A percentile compares a stretch with the other conserved stretches of the same genome.
Evolutionary conservation across 192 early-diverging fungal species (phyloP).

Genomic region (Neocallimastix lanati): DNA sequence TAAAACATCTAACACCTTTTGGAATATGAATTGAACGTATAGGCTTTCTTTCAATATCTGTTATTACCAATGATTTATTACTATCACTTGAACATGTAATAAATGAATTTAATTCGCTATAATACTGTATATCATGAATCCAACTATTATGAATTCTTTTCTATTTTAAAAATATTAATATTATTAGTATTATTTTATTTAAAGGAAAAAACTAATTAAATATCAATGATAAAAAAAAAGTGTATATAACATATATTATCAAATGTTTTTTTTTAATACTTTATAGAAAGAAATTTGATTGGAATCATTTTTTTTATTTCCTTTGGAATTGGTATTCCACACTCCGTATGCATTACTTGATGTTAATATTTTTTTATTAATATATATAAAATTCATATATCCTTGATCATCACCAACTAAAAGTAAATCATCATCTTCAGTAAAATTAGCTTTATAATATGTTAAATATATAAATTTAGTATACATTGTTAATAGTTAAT

Average conservation of each 20-base stretch:
- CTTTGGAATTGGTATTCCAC: not conserved
- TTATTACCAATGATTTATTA: slow-evolving; percentile 25
- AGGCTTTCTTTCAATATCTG: slow-evolving; percentile 36
- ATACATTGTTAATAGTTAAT: too few relatives aligned
- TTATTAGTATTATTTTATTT: slow-evolving; percentile 19
- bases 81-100: slow-evolving; percentile 31
- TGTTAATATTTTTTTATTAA: slow-evolving; percentile 3
- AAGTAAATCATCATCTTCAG: slow-evolving; percentile 29
- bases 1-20: slow-evolving; percentile 43
- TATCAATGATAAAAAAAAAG: too few relatives aligned
- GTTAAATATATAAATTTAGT: too few relatives aligned
- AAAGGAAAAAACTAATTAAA: too few relatives aligned
- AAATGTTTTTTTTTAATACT: too few relatives aligned
- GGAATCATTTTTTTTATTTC: not conserved
- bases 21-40: slow-evolving; percentile 24
- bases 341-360: not conserved
- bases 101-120: slow-evolving; percentile 39
- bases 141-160: slow-evolving; percentile 43
- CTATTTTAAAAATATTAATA: slow-evolving; percentile 24
- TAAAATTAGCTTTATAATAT: slow-evolving; percentile 16
- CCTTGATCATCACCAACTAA: slow-evolving; percentile 44
- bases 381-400: slow-evolving; percentile 25
- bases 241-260: too few relatives aligned
- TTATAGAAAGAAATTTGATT: not conserved
- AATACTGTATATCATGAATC: slow-evolving; percentile 37